Base-by-base conservation (phyloP, 1,284 basidiomycete genomes). In the Ustanciosporium gigantosporum region DNA sequence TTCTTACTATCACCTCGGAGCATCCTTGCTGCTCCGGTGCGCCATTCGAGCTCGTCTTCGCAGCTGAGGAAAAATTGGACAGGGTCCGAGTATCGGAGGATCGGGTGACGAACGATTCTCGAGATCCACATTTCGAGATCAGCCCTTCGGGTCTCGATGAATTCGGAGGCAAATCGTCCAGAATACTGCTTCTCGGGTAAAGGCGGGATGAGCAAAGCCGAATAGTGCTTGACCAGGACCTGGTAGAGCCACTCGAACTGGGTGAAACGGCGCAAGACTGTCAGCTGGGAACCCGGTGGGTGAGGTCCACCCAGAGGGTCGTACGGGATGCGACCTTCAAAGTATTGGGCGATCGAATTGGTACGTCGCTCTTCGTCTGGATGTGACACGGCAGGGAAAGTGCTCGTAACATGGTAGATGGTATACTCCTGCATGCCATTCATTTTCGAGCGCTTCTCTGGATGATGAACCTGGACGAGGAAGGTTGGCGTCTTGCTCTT, bases 161-260 rank as follows among this genome's bases (percentile, higher is more conserved):
- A 91, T 42, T 86, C 88, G 14, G 84, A 82, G 44, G 84, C 88
- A 75, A 91, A 90, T 3, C 88, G 81, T 0, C 88, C 88, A 0
- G 88, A 82, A 64, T 90, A 88, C 67, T 89, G 86, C 74, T 91
- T 89, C 75, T 88, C 87, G 0, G 90, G 90, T 2, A 91, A 81
- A 0, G 88, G 87, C 0, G 89, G 89, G 2, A 91, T 81, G 2
- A 86, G 85, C 29, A 91, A 84, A 0, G 88, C 87, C 7, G 88
- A 87, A 7, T 88, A 82, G 5, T 85, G 82, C 25, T 84, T 81
- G 22, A 82, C 80, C 31, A 91, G 79, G 3, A 86, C 84, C 1
- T 86, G 85, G 60, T 89, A 86, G 20, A 91, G 81, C 51, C 87
- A 83, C 17, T 87, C 85, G 66, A 92, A 92, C 56, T 91, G 88